Conservation (phyloP, 139 green algal species). For the Ulvella scutata region DNA sequence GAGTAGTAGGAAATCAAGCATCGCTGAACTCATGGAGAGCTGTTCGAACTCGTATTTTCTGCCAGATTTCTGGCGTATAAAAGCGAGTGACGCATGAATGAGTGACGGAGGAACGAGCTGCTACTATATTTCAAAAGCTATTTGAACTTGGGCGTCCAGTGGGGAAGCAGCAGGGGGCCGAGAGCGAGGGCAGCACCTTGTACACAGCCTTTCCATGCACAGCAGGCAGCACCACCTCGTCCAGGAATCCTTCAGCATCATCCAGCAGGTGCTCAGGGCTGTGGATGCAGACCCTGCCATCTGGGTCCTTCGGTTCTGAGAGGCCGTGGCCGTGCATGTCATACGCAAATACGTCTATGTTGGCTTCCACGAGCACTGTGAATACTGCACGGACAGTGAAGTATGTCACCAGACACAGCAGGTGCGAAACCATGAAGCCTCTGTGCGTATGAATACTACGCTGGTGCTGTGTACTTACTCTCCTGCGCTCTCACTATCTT, state of each 20-base stretch:
- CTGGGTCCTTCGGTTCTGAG: neutral
- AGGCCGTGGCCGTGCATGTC: neutral
- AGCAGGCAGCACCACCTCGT: neutral
- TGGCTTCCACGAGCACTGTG: neutral
- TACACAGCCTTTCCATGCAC: no score
- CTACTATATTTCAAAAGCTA: no score
- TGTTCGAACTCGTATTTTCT: no score
- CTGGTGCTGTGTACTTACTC: neutral
- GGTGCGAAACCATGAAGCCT: neutral
- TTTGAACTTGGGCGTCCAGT: no score
- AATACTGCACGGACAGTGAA: neutral
- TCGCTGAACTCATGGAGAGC: no score
- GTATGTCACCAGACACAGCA: neutral
- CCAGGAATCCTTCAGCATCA: neutral
- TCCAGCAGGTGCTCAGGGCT: neutral
- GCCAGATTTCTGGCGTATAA: no score
- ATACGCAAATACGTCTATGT: neutral
- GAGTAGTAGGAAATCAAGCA: no score
- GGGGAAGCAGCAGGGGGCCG: no score
- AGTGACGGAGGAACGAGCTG: no score
- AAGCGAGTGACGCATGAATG: no score
- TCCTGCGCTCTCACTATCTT: no score
- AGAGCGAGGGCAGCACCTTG: no score
- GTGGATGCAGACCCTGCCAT: constrained; percentile 2
- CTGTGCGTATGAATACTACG: neutral